These are phyloP conservation scores for Fraxinus dipetala DNA, from an alignment of 305 asterid species.

Conservation along the genomic window DNA sequence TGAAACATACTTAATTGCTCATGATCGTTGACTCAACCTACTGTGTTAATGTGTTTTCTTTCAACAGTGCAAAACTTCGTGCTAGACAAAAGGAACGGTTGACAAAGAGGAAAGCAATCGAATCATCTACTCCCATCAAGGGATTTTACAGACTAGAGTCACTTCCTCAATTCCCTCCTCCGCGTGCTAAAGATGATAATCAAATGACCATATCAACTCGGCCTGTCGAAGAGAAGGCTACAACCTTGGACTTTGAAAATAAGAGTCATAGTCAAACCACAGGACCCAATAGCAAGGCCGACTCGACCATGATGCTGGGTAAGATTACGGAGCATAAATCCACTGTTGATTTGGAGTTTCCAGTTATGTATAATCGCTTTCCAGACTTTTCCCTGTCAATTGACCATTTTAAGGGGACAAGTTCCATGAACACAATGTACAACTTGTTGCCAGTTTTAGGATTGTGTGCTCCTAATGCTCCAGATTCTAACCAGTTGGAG, in stretches of 20 bases:
- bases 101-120: constrained; percentile 46
- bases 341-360: constrained; percentile 26
- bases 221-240: constrained; percentile 44
- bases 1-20: constrained; percentile 10
- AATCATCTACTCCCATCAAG: constrained; percentile 32
- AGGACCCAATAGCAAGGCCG: constrained; percentile 28
- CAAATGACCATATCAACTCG: constrained; percentile 33
- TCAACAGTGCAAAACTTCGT: constrained; percentile 78
- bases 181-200: constrained; percentile 37
- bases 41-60: constrained; percentile 23
- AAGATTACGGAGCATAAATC: constrained; percentile 49
- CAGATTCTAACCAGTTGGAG: constrained; percentile 45
- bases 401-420: constrained; percentile 41
- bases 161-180: constrained; percentile 31
- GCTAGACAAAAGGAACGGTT: constrained; percentile 81
- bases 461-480: constrained; percentile 86
- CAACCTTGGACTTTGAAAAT: constrained; percentile 36
- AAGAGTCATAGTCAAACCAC: constrained; percentile 28
- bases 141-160: constrained; percentile 31
- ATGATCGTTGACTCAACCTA: constrained; percentile 13
- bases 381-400: constrained; percentile 25
- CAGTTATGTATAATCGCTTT: constrained; percentile 27
- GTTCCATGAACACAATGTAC: constrained; percentile 36
- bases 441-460: constrained; percentile 72
- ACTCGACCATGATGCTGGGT: constrained; percentile 37